Conservation (phyloP, 1,139 yeast genomes). For the Lodderomyces metapsilosis region DNA sequence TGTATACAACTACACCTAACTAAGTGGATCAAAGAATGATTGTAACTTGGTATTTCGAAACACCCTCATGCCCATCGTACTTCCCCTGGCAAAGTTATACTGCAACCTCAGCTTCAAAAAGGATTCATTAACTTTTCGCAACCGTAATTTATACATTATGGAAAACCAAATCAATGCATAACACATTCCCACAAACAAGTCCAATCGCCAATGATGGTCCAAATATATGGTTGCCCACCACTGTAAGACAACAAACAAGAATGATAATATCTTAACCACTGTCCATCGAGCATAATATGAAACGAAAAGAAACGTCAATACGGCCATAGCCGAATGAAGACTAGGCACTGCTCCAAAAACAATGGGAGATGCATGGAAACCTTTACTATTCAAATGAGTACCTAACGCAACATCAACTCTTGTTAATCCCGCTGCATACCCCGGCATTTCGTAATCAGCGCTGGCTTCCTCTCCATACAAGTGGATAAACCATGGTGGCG, state of each 20-base stretch:
- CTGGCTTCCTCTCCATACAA: constrained; percentile 52
- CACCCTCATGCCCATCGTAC: constrained; percentile 61
- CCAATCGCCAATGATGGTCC: constrained; percentile 71
- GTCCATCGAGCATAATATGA: constrained; percentile 41
- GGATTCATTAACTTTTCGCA: constrained; percentile 22
- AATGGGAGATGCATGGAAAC: constrained; percentile 65
- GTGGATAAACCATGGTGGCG: constrained; percentile 73
- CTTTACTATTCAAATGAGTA: constrained; percentile 58
- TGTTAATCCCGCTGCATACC: constrained; percentile 69
- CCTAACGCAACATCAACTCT: constrained; percentile 64
- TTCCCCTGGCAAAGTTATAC: constrained; percentile 35
- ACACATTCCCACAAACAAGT: constrained; percentile 50
- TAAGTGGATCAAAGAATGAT: constrained; percentile 51
- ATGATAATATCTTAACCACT: constrained; percentile 30
- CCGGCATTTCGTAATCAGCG: constrained; percentile 60
- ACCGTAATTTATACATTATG: constrained; percentile 24
- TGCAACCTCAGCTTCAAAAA: constrained; percentile 32
- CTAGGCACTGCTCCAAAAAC: constrained; percentile 74
- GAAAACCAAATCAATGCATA: constrained; percentile 50
- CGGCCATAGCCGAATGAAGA: constrained; percentile 64
- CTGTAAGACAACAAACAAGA: constrained; percentile 48
- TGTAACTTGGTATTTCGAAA: constrained; percentile 46
- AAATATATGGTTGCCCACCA: constrained; percentile 78
- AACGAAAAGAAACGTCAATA: constrained; percentile 49
- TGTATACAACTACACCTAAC: neutral